Conservation (phyloP, 192 early-diverging fungal species). For the Backusella psychrophila region DNA sequence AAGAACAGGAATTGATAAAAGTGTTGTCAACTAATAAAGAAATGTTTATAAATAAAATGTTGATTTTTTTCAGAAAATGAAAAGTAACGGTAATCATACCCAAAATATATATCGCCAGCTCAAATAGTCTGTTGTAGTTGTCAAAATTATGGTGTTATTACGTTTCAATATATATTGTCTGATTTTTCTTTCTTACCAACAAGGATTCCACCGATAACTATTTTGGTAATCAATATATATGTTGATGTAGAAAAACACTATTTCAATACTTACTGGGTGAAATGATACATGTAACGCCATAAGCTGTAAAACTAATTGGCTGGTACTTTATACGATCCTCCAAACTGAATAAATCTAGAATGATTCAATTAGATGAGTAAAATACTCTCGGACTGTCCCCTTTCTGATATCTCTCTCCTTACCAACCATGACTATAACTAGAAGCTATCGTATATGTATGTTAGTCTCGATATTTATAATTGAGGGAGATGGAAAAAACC, state of each 20-base stretch:
- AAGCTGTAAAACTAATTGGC: not conserved
- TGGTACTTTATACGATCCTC: not conserved
- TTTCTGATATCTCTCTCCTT: not conserved
- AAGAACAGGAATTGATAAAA: not conserved
- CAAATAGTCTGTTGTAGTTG: not conserved
- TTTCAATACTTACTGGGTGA: not conserved
- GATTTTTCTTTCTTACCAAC: not conserved
- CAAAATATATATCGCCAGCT: not conserved
- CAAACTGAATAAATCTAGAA: not conserved
- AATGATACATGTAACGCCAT: not conserved
- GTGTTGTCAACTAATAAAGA: not conserved
- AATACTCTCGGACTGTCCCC: not conserved
- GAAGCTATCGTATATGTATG: not conserved
- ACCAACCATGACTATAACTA: not conserved
- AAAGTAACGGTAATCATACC: not conserved
- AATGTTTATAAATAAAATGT: not conserved
- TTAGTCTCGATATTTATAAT: not conserved
- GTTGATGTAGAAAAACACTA: no score
- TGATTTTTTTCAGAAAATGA: not conserved
- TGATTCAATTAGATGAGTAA: not conserved
- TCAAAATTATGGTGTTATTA: not conserved
- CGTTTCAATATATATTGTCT: not conserved
- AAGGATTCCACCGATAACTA: not conserved
- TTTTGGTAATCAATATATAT: not conserved
- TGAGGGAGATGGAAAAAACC: not conserved